phyloP scores from a whole-genome alignment of 2,329 filamentous ascomycete genomes.

The Arthrocladium fulminans region DNA sequence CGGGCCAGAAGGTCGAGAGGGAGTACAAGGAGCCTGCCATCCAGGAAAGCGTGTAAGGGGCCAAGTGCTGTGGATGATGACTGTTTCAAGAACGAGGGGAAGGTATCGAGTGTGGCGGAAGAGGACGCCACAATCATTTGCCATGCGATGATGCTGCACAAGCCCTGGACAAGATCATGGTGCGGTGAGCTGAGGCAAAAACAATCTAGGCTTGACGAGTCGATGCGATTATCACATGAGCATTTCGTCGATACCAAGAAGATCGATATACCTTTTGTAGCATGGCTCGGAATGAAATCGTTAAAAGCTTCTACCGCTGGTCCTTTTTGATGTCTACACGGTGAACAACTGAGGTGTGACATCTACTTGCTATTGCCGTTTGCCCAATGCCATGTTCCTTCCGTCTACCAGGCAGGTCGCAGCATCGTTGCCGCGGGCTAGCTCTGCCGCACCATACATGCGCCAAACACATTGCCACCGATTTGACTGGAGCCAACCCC shows the following conservation, averaged over 20 bases:
- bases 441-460: too few relatives aligned
- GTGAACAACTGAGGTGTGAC: too few relatives aligned
- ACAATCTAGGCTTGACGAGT: background rate
- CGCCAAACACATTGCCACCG: too few relatives aligned
- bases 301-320: background rate
- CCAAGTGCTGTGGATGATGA: background rate
- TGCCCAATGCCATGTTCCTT: too few relatives aligned
- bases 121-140: background rate
- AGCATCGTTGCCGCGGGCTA: too few relatives aligned
- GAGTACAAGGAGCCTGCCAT: constrained; percentile 98
- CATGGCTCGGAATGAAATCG: background rate
- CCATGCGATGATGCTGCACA: background rate
- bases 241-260: background rate
- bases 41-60: constrained; percentile 76
- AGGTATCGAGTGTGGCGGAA: background rate
- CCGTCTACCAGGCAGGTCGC: too few relatives aligned
- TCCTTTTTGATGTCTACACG: too few relatives aligned
- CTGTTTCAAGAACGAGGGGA: too few relatives aligned
- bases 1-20: constrained; percentile 95
- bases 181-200: background rate
- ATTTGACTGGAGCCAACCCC: too few relatives aligned
- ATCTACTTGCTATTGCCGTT: too few relatives aligned
- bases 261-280: background rate
- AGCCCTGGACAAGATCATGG: background rate
- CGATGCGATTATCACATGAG: background rate